phyloP scores from a whole-genome alignment of 169 alveolate genomes.

The Eimeria maxima region DNA sequence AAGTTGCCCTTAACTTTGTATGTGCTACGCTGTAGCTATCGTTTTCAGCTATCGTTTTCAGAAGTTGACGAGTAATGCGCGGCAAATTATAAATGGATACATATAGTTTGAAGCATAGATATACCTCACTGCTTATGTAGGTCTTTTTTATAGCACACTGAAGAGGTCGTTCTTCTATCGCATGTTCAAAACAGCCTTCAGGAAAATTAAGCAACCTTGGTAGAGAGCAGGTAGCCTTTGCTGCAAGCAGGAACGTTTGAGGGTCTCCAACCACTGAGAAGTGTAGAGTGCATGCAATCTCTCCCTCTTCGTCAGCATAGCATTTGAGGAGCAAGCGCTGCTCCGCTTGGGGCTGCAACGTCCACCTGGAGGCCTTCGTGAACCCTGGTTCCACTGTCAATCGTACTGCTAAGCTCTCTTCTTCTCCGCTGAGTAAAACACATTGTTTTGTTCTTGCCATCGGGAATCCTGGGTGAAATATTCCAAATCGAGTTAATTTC shows the following conservation, averaged over 20 bases:
- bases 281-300: slow-evolving; percentile 21
- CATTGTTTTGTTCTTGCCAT: neutral
- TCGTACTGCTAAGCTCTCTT: slow-evolving; percentile 20
- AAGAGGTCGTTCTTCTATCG: slow-evolving; percentile 39
- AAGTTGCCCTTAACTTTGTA: neutral
- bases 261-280: slow-evolving; percentile 78
- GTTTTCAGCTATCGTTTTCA: neutral
- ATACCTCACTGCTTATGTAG: slow-evolving; percentile 55
- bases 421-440: slow-evolving; percentile 70
- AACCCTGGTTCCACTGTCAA: slow-evolving; percentile 69
- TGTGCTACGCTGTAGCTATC: neutral
- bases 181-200: slow-evolving; percentile 60
- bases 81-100: neutral
- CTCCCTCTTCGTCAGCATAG: slow-evolving; percentile 67
- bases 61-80: neutral
- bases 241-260: slow-evolving; percentile 3
- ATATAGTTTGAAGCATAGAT: neutral
- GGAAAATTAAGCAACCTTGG: slow-evolving; percentile 75
- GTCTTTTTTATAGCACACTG: slow-evolving; percentile 8
- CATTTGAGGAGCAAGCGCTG: slow-evolving; percentile 73
- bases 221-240: slow-evolving; percentile 67
- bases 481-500: neutral
- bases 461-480: neutral
- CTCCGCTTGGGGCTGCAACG: slow-evolving; percentile 68
- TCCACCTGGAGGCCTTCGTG: slow-evolving; percentile 69